phyloP scores from a whole-genome alignment of 495 filamentous ascomycete species.

The Penicillium angulare region DNA sequence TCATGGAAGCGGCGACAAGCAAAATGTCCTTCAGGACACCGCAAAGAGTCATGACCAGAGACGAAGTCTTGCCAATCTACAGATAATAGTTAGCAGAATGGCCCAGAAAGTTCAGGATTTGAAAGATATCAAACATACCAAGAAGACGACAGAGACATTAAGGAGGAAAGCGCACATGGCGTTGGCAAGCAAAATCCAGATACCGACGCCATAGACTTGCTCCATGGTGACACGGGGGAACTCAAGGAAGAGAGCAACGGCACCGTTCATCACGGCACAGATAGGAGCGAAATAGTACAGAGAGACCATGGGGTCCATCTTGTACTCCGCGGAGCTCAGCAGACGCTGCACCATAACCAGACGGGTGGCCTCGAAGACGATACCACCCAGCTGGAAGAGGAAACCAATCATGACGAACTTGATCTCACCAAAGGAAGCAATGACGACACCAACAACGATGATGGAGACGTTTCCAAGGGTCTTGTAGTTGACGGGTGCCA shows the following conservation, averaged over 20 bases:
- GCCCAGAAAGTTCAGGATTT: background rate
- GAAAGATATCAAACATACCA: slow-evolving; percentile 32
- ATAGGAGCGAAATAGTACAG: slow-evolving; percentile 96
- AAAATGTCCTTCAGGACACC: slow-evolving; percentile 99
- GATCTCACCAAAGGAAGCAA: slow-evolving; percentile 91
- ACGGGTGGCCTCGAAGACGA: slow-evolving; percentile 86
- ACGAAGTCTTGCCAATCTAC: slow-evolving; percentile 89
- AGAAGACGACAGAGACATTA: slow-evolving; percentile 91
- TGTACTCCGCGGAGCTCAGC: slow-evolving; percentile 85
- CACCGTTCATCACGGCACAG: slow-evolving; percentile 85
- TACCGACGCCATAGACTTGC: slow-evolving; percentile 73
- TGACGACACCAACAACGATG: slow-evolving; percentile 86
- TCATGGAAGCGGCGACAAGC: slow-evolving; percentile 83
- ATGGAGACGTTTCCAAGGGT: slow-evolving; percentile 81
- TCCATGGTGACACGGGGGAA: slow-evolving; percentile 65
- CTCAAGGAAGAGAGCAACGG: slow-evolving; percentile 77
- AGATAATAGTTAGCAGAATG: background rate
- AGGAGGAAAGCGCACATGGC: slow-evolving; percentile 81
- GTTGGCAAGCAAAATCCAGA: slow-evolving; percentile 74
- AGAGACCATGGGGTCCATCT: slow-evolving; percentile 96
- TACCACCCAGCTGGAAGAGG: slow-evolving; percentile 79
- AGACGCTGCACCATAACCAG: slow-evolving; percentile 90
- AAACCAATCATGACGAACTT: slow-evolving; percentile 85
- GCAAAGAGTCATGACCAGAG: slow-evolving; percentile 93
- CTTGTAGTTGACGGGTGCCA: slow-evolving; percentile 73